Percentiles rank a stretch among this genome's conserved stretches.
Conservation (phyloP, 805 yeast genomes). For the Candida tibetensis region DNA sequence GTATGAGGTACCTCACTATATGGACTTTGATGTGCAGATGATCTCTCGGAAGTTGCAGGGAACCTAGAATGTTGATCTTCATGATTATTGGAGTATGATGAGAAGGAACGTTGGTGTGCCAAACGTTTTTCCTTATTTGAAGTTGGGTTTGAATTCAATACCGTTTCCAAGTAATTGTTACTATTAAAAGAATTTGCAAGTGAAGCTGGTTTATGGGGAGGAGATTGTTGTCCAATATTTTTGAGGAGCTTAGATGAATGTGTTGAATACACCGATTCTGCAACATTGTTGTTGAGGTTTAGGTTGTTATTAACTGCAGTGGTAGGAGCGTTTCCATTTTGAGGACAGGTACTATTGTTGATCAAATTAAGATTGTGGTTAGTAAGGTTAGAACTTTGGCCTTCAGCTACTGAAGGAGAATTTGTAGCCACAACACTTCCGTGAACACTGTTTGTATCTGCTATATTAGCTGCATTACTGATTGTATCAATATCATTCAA, state of each 20-base stretch:
- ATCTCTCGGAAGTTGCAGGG: constrained; percentile 1
- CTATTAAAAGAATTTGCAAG: constrained; percentile 21
- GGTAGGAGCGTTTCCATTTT: background rate
- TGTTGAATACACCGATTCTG: constrained; percentile 23
- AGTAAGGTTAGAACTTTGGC: background rate
- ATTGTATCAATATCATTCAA: constrained; percentile 22
- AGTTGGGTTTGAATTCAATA: constrained; percentile 6
- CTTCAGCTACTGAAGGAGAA: constrained; percentile 3
- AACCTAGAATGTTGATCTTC: constrained; percentile 6
- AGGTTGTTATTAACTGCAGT: background rate
- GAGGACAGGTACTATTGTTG: constrained; percentile 1
- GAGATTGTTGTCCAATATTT: constrained; percentile 10
- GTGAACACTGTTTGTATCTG: constrained; percentile 11
- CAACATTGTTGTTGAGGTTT: constrained; percentile 2
- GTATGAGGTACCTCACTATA: constrained; percentile 1
- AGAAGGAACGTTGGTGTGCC: constrained; percentile 11
- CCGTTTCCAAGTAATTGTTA: constrained; percentile 23
- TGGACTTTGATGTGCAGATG: constrained; percentile 3
- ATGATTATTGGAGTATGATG: constrained; percentile 12
- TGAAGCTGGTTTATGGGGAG: constrained; percentile 18
- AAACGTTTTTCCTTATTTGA: constrained; percentile 11
- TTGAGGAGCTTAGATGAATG: constrained; percentile 19
- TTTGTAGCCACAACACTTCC: constrained; percentile 8
- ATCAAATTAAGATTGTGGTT: background rate
- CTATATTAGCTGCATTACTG: constrained; percentile 7